Evolutionary conservation across 805 yeast species (phyloP).

Genomic region (Wickerhamiella kazuoi): DNA sequence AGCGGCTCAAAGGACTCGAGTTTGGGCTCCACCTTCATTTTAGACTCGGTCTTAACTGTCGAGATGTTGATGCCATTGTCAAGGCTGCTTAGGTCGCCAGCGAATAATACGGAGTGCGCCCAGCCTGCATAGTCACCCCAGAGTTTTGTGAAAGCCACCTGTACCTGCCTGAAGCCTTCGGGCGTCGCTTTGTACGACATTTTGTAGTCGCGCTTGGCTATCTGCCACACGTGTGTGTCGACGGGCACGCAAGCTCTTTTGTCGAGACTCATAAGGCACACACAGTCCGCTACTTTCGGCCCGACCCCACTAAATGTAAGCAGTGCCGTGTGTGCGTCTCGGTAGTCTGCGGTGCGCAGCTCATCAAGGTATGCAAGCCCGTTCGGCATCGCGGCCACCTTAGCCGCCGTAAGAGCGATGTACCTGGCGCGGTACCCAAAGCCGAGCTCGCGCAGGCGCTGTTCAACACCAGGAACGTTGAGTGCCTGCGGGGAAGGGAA

Average conservation of each 20-base stretch:
- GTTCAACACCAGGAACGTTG: slow-evolving; percentile 27
- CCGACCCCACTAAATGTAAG: slow-evolving; percentile 74
- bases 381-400: slow-evolving; percentile 25
- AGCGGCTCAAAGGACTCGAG: too few species aligned
- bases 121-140: slow-evolving; percentile 96
- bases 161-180: slow-evolving; percentile 36
- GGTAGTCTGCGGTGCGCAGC: slow-evolving; percentile 31
- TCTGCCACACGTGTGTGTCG: slow-evolving; percentile 87
- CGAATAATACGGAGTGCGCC: slow-evolving; percentile 92
- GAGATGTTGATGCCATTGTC: slow-evolving; percentile 42
- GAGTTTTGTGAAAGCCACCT: slow-evolving; percentile 38
- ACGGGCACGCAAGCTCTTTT: slow-evolving; percentile 81
- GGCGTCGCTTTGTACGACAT: slow-evolving; percentile 25
- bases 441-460: slow-evolving; percentile 26
- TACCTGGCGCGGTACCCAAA: slow-evolving; percentile 91
- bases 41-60: not conserved
- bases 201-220: slow-evolving; percentile 68
- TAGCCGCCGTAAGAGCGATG: slow-evolving; percentile 56
- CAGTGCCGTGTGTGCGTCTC: slow-evolving; percentile 39
- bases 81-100: slow-evolving; percentile 61
- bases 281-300: slow-evolving; percentile 96
- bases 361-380: slow-evolving; percentile 23
- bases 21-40: not conserved
- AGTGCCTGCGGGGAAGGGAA: slow-evolving; percentile 57
- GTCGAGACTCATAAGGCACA: slow-evolving; percentile 76